These are phyloP conservation scores for Candida frijolesensis DNA, from an alignment of 1,139 yeast genomes.

Conservation along the genomic window DNA sequence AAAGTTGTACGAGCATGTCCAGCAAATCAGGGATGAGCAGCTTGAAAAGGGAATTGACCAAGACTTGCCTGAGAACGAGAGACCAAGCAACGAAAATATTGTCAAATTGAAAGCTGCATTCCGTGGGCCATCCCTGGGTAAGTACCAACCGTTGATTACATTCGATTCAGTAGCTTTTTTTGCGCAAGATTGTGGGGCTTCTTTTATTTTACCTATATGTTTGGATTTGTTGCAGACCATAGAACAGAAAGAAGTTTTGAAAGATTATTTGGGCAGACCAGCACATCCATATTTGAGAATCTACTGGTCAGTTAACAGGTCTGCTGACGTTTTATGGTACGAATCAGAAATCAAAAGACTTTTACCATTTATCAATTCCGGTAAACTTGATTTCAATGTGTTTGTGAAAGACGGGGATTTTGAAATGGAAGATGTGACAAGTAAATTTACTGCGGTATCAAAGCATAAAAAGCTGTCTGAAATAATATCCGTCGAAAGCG, in stretches of 20 bases:
- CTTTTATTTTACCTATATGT: slow-evolving; percentile 49
- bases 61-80: slow-evolving; percentile 13
- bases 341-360: slow-evolving; percentile 33
- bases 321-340: slow-evolving; percentile 38
- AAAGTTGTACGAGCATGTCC: slow-evolving; percentile 26
- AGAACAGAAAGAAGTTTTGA: slow-evolving; percentile 23
- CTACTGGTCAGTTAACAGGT: slow-evolving; percentile 36
- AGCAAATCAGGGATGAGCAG: slow-evolving; percentile 17
- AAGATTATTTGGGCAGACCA: slow-evolving; percentile 40
- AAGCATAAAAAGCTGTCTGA: background rate
- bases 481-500: background rate
- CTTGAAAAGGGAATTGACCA: slow-evolving; percentile 16
- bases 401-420: slow-evolving; percentile 13
- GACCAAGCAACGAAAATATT: slow-evolving; percentile 13
- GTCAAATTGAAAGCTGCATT: slow-evolving; percentile 33
- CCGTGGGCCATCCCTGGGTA: slow-evolving; percentile 50
- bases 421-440: background rate
- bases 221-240: slow-evolving; percentile 36
- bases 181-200: slow-evolving; percentile 50
- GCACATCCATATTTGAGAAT: slow-evolving; percentile 27
- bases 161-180: slow-evolving; percentile 45
- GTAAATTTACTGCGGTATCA: background rate
- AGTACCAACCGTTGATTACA: slow-evolving; percentile 40
- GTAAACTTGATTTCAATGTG: slow-evolving; percentile 24
- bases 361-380: slow-evolving; percentile 24